These are phyloP conservation scores for Porcisia hertigi DNA, from an alignment of 208 protist species.

Conservation along the genomic window DNA sequence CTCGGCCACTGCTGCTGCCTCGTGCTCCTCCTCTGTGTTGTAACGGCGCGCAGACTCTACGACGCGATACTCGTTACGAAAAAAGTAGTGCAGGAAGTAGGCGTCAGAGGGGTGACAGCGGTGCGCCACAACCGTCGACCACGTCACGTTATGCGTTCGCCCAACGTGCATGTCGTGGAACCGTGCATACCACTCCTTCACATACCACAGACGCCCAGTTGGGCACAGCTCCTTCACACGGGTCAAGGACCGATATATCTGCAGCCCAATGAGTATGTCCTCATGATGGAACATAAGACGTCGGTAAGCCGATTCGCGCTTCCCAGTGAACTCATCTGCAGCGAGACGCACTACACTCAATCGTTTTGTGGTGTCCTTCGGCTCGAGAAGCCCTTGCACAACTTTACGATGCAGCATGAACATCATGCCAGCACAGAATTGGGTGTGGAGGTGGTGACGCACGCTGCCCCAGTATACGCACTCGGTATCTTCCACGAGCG, in stretches of 20 bases:
- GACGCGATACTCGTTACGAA: slow-evolving; percentile 8
- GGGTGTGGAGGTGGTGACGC: background rate
- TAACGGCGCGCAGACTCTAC: background rate
- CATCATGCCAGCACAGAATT: slow-evolving; percentile 15
- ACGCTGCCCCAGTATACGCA: slow-evolving; percentile 24
- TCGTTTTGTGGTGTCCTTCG: background rate
- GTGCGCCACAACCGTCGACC: slow-evolving; percentile 23
- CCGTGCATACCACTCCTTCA: slow-evolving; percentile 7
- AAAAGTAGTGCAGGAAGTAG: slow-evolving; percentile 16
- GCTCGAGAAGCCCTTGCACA: slow-evolving; percentile 10
- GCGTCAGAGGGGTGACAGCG: slow-evolving; percentile 12
- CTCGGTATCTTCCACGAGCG: background rate
- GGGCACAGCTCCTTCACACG: background rate
- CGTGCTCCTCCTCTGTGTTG: background rate
- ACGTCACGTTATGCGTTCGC: slow-evolving; percentile 1
- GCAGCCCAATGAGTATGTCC: background rate
- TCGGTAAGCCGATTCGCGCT: background rate
- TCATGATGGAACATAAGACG: background rate
- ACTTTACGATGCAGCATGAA: slow-evolving; percentile 12
- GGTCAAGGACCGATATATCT: background rate
- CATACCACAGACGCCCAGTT: slow-evolving; percentile 1
- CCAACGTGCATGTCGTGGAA: slow-evolving; percentile 11
- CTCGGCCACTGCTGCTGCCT: background rate
- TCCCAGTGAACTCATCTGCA: slow-evolving; percentile 2
- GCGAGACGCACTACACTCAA: background rate